These are phyloP conservation scores for Petunia secreta DNA, from an alignment of 257 asterid genomes.

Conservation along the genomic window DNA sequence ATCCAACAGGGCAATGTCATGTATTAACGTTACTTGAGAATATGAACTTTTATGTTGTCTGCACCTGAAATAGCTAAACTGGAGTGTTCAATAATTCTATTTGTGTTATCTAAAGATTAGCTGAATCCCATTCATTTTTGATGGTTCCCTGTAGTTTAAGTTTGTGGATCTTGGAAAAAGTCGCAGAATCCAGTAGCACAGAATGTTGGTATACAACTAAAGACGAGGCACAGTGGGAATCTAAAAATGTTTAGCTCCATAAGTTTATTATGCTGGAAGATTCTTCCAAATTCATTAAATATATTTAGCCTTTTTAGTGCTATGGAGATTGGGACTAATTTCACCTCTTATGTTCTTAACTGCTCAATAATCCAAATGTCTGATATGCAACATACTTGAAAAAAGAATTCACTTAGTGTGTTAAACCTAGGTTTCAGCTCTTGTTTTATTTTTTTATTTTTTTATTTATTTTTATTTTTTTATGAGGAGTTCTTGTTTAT, in stretches of 20 bases:
- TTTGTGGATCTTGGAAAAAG: not conserved
- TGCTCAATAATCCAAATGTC: not conserved
- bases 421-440: not conserved
- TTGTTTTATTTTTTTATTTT: not conserved
- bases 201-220: slow-evolving; percentile 3
- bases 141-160: not conserved
- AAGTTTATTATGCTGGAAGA: not conserved
- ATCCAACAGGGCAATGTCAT: not conserved
- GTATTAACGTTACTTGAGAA: not conserved
- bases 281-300: slow-evolving; percentile 4
- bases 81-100: not conserved
- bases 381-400: slow-evolving; percentile 9
- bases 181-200: not conserved
- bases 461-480: no score
- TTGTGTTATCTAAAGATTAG: slow-evolving; percentile 15
- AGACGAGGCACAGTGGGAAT: slow-evolving; percentile 16
- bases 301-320: not conserved
- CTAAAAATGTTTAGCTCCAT: not conserved
- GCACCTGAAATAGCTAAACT: not conserved
- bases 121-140: not conserved
- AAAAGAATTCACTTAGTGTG: not conserved
- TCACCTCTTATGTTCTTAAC: not conserved
- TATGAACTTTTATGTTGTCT: slow-evolving; percentile 8
- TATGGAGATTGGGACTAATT: slow-evolving; percentile 3
- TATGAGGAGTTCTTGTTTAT: not conserved